phyloP scores from a whole-genome alignment of 306 rosid genomes.

The Dalbergia oliveri region DNA sequence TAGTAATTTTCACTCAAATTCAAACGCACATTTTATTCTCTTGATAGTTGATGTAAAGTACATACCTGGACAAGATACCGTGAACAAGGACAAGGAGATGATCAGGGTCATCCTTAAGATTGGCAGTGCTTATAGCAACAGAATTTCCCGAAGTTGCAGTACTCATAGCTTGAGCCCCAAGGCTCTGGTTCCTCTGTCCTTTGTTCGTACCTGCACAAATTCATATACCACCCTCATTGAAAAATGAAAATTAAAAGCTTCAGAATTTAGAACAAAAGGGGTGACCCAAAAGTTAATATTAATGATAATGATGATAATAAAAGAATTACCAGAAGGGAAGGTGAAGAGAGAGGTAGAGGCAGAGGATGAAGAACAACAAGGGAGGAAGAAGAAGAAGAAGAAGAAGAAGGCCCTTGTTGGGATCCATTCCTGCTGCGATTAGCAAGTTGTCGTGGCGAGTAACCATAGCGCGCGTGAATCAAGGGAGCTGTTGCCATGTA shows the following conservation, averaged over 20 bases:
- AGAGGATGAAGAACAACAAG: conserved; percentile 43
- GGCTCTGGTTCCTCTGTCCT: conserved; percentile 55
- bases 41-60: background rate
- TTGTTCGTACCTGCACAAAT: conserved; percentile 58
- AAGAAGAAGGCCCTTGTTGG: conserved; percentile 15
- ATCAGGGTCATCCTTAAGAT: conserved; percentile 60
- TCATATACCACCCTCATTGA: conserved; percentile 11
- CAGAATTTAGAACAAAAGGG: conserved; percentile 14
- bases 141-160: conserved; percentile 56
- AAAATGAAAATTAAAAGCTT: conserved; percentile 26
- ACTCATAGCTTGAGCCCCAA: conserved; percentile 70
- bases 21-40: background rate
- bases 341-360: conserved; percentile 18
- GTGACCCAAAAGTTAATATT: background rate
- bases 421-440: conserved; percentile 14
- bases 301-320: background rate
- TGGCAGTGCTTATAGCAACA: conserved; percentile 42
- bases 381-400: conserved; percentile 35
- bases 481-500: conserved; percentile 37
- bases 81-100: conserved; percentile 96
- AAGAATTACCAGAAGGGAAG: conserved; percentile 41
- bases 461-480: conserved; percentile 32
- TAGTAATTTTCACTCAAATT: conserved; percentile 14
- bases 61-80: conserved; percentile 80
- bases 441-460: conserved; percentile 24